Percentiles rank a stretch among this genome's conserved stretches.
phyloP scores from a whole-genome alignment of 129 eudicot species.

The Lonicera japonica region DNA sequence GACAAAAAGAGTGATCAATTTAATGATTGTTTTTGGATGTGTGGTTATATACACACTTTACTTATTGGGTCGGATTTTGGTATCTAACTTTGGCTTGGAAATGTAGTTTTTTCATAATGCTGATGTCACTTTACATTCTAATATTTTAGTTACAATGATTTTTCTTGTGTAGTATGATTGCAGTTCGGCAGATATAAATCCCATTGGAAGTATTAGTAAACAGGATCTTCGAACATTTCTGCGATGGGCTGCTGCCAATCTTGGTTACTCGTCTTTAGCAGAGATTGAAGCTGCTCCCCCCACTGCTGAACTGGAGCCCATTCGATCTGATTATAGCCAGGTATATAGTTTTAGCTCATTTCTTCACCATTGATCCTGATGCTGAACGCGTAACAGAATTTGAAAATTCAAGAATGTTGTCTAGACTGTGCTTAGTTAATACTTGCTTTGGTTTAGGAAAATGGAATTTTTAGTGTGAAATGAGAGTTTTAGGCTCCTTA shows the following conservation, averaged over 20 bases:
- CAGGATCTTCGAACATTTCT: constrained; percentile 82
- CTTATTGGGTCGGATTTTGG: no score
- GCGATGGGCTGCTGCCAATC: constrained; percentile 83
- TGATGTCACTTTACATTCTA: background rate
- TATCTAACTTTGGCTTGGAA: no score
- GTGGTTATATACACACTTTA: no score
- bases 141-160: background rate
- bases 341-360: constrained; percentile 21
- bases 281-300: constrained; percentile 99
- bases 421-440: no score
- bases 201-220: constrained; percentile 95
- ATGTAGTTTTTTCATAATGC: no score
- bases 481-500: no score
- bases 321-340: constrained; percentile 88
- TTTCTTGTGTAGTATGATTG: constrained; percentile 74
- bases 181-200: constrained; percentile 96
- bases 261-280: constrained; percentile 83
- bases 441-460: no score
- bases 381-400: no score
- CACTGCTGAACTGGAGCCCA: constrained; percentile 97
- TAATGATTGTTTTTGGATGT: background rate
- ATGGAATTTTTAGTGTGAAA: no score
- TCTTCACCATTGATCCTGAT: background rate
- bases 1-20: background rate
- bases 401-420: no score